Evolutionary conservation across 306 rosid genomes (phyloP).

Genomic region (Prunus padus): DNA sequence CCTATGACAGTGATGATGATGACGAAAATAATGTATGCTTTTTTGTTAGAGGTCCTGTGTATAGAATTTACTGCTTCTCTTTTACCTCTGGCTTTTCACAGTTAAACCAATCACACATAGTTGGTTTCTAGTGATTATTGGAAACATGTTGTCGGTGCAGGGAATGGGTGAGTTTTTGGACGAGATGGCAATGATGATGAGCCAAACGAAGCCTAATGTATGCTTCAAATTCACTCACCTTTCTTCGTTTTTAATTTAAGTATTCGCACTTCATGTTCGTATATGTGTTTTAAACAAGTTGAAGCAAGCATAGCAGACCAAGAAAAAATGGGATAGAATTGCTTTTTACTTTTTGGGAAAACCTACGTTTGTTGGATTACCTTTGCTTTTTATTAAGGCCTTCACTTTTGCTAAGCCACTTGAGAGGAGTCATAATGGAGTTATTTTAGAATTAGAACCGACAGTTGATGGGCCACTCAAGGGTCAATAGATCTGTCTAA

Average conservation of each 20-base stretch:
- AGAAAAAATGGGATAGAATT: not conserved
- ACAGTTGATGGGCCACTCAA: not conserved
- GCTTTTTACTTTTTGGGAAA: not conserved
- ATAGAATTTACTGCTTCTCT: not conserved
- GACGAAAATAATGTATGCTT: constrained; percentile 59
- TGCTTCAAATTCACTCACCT: constrained; percentile 13
- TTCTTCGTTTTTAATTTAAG: not conserved
- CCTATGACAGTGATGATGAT: constrained; percentile 84
- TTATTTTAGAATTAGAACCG: not conserved
- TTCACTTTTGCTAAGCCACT: not conserved
- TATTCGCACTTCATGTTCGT: not conserved
- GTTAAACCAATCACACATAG: not conserved
- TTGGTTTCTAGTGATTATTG: not conserved
- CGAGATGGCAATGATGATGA: constrained; percentile 93
- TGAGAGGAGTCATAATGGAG: not conserved
- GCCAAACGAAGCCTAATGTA: constrained; percentile 69
- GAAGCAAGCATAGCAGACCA: not conserved
- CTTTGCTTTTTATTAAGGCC: constrained; percentile 3
- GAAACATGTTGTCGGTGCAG: constrained; percentile 45
- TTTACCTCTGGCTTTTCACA: not conserved
- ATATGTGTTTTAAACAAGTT: not conserved
- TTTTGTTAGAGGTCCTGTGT: not conserved
- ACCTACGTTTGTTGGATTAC: constrained; percentile 5
- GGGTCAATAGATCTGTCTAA: not conserved
- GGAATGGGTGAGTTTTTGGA: constrained; percentile 88